phyloP scores from a whole-genome alignment of 2,329 filamentous ascomycete species.

The Penicillium sp. region DNA sequence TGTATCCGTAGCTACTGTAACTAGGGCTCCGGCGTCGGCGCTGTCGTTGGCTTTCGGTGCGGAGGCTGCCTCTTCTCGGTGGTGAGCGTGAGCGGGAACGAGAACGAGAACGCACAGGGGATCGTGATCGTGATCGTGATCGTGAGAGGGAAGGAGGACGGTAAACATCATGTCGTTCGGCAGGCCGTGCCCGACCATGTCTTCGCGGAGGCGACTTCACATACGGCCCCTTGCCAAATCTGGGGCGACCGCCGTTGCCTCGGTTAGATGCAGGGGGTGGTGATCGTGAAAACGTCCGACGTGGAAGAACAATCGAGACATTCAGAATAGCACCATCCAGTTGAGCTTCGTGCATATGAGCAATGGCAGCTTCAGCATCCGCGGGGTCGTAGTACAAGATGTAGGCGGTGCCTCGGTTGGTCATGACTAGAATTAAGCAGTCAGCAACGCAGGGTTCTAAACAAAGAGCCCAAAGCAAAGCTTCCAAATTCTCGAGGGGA shows the following conservation, averaged over 20 bases:
- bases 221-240: conserved; percentile 29
- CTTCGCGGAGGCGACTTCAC: conserved; percentile 36
- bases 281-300: conserved; percentile 73
- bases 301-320: conserved; percentile 82
- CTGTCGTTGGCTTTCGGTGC: conserved; percentile 35
- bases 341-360: conserved; percentile 97
- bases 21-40: conserved; percentile 56
- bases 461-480: not conserved
- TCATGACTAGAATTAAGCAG: conserved; percentile 59
- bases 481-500: not conserved
- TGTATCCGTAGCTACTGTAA: conserved; percentile 60
- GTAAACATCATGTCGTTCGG: conserved; percentile 53
- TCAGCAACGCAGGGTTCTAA: not conserved
- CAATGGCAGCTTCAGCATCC: conserved; percentile 81
- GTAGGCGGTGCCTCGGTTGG: conserved; percentile 89
- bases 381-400: conserved; percentile 73
- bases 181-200: conserved; percentile 36
- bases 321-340: conserved; percentile 77
- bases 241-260: conserved; percentile 53
- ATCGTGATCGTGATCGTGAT: conserved; percentile 41
- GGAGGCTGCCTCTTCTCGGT: conserved; percentile 33
- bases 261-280: conserved; percentile 67
- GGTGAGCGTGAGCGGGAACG: conserved; percentile 43
- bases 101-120: conserved; percentile 37
- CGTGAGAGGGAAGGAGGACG: conserved; percentile 56